A percentile compares a stretch with the other conserved stretches of the same genome.
Evolutionary conservation across 441 rosid species (phyloP).

Genomic region (Bruguiera hainesii): DNA sequence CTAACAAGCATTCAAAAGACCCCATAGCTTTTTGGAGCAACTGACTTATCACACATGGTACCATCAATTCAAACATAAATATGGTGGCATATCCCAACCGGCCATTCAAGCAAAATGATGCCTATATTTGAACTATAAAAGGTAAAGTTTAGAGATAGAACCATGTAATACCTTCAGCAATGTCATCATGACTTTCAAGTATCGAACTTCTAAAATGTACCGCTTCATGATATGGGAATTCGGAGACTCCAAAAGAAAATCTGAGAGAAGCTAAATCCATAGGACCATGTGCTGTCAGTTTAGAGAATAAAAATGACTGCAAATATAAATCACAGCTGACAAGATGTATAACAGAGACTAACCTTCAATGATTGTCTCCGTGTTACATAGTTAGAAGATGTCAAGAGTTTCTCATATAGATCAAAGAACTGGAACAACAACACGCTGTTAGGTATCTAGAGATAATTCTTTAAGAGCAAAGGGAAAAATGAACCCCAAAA

Average conservation of each 20-base stretch:
- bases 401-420: conserved; percentile 70
- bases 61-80: conserved; percentile 10
- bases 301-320: conserved; percentile 10
- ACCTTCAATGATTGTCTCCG: conserved; percentile 98
- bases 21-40: neutral
- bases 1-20: neutral
- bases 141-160: conserved; percentile 11
- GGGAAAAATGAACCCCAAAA: conserved; percentile 1
- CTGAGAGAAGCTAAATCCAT: conserved; percentile 78
- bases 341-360: conserved; percentile 23
- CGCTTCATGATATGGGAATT: conserved; percentile 86
- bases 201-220: conserved; percentile 79
- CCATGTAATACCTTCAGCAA: conserved; percentile 58
- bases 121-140: conserved; percentile 4
- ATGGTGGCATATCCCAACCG: neutral
- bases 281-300: conserved; percentile 22
- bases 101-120: conserved; percentile 11
- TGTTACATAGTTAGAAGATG: conserved; percentile 88
- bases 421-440: conserved; percentile 77
- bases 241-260: conserved; percentile 84
- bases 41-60: neutral
- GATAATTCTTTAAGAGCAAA: neutral
- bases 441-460: conserved; percentile 21
- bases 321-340: neutral
- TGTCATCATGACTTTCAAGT: conserved; percentile 89